phyloP scores from a whole-genome alignment of 805 yeast species.

The Hanseniaspora guilliermondii region DNA sequence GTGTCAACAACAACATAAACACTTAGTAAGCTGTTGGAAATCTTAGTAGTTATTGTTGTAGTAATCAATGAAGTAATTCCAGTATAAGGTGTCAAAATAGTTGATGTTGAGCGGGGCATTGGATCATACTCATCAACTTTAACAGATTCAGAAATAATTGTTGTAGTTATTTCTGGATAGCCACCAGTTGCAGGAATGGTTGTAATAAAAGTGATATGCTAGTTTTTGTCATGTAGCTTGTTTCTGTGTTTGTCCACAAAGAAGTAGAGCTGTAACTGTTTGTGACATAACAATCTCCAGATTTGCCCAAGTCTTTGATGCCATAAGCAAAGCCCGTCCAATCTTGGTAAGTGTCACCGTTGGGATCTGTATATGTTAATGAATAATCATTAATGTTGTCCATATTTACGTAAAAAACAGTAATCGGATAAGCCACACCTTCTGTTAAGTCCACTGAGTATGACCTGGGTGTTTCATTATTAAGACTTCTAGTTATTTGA shows the following conservation, averaged over 20 bases:
- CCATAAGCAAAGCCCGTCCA: conserved; percentile 17
- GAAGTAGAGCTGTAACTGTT: conserved; percentile 1
- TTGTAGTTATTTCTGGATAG: too few relatives aligned
- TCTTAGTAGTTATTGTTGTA: too few relatives aligned
- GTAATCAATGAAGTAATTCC: too few relatives aligned
- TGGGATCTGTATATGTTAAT: conserved; percentile 18
- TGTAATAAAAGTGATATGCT: too few relatives aligned
- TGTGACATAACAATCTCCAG: not conserved
- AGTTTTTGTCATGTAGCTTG: conserved; percentile 3
- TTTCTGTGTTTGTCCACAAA: conserved; percentile 13
- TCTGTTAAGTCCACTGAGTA: conserved; percentile 17
- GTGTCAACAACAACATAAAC: not conserved
- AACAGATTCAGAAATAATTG: too few relatives aligned
- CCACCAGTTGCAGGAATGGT: not conserved
- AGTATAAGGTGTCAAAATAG: too few relatives aligned
- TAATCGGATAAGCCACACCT: conserved; percentile 25
- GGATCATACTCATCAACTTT: too few relatives aligned
- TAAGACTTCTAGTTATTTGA: not conserved
- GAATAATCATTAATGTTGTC: conserved; percentile 15
- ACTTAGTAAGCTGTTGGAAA: too few relatives aligned
- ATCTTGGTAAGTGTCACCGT: conserved; percentile 16
- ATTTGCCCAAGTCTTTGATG: not conserved
- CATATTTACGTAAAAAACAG: conserved; percentile 20
- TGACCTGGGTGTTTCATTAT: not conserved
- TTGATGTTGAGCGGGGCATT: too few relatives aligned